Base-by-base conservation (phyloP, 257 asterid genomes). In the Echium plantagineum region DNA sequence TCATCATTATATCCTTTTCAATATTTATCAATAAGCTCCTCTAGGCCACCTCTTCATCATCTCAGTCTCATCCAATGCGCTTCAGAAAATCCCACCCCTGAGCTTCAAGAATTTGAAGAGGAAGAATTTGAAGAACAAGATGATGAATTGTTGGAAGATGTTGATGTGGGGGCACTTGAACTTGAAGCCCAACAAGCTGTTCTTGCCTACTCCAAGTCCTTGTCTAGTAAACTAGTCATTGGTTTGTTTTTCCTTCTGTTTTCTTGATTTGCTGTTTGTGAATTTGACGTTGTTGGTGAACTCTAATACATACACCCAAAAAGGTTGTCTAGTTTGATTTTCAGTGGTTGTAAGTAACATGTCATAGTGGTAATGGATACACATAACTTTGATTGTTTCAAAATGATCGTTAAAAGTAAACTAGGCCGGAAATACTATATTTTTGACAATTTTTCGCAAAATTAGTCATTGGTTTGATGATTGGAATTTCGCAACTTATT, bases 121-220 rank as follows among this genome's bases (percentile, higher is more conserved):
- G 6, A 17, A 18, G 77, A 58, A 4, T 54, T 69, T n/a, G 80
- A 67, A 15, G 86, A 67, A 35, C 80, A 68, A 47, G 71, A 56
- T 18, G 73, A 31, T 58, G 74, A 57, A 47, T 15, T 28, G 18
- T 20, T 52, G 22, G 69, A 69, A 49, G 74, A 72, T 51, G 63
- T 83, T 65, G 91, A 91, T 67, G 67, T 74, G 24, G 78, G 78
- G 20, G 72, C 76, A 47, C 66, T 91, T 6, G 98, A 91, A 76
- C 75, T 68, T 49, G 90, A 85, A 70, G 95, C 96, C 51, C 63
- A 71, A 46, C 77, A 63, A 61, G 93, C 64, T 9, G 81, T 67
- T 55, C 74, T 75, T 69, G 94, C 88, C 52, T 78, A 74, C 64
- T 73, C 91, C 0, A 79, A 72, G 31, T 75, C 83, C 52, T 67